These are phyloP conservation scores for Penicillium atrosanguineum DNA, from an alignment of 495 filamentous ascomycete genomes.

Conservation along the genomic window DNA sequence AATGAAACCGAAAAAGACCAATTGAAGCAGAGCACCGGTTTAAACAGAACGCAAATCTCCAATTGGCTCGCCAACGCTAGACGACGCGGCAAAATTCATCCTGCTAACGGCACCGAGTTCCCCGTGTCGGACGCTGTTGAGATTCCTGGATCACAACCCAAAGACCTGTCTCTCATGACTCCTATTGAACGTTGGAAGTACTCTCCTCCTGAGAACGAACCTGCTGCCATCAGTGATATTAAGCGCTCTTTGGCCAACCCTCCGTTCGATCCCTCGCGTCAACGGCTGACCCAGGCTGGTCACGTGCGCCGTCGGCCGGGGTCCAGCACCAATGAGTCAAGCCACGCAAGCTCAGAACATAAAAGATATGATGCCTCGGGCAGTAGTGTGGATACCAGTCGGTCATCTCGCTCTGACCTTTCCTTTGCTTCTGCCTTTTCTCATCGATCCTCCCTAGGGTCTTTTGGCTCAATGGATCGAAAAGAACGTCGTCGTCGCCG, in stretches of 20 bases:
- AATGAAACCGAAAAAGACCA: constrained; percentile 76
- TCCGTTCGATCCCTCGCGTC: constrained; percentile 53
- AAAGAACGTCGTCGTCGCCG: constrained; percentile 72
- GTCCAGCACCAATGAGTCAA: constrained; percentile 60
- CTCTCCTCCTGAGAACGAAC: constrained; percentile 85
- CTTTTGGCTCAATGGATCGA: constrained; percentile 65
- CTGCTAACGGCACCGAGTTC: constrained; percentile 56
- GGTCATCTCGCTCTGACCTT: constrained; percentile 57
- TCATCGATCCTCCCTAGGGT: constrained; percentile 60
- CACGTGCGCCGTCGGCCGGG: constrained; percentile 50
- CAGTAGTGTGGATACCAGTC: constrained; percentile 69
- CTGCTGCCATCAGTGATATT: constrained; percentile 76
- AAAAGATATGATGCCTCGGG: constrained; percentile 64
- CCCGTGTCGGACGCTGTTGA: constrained; percentile 62
- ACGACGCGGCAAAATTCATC: constrained; percentile 67
- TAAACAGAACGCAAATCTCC: constrained; percentile 72
- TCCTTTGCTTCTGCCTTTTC: constrained; percentile 76
- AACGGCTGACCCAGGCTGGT: constrained; percentile 32
- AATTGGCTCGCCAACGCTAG: constrained; percentile 89
- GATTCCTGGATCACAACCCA: constrained; percentile 52
- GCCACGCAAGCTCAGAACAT: constrained; percentile 55
- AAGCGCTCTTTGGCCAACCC: constrained; percentile 67
- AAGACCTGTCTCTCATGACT: constrained; percentile 63
- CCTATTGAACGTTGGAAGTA: constrained; percentile 83
- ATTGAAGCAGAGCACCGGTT: constrained; percentile 67